A percentile compares a stretch with the other conserved stretches of the same genome.
phyloP scores from a whole-genome alignment of 352 stramenopile genomes.

The Globisporangium apiculatum region DNA sequence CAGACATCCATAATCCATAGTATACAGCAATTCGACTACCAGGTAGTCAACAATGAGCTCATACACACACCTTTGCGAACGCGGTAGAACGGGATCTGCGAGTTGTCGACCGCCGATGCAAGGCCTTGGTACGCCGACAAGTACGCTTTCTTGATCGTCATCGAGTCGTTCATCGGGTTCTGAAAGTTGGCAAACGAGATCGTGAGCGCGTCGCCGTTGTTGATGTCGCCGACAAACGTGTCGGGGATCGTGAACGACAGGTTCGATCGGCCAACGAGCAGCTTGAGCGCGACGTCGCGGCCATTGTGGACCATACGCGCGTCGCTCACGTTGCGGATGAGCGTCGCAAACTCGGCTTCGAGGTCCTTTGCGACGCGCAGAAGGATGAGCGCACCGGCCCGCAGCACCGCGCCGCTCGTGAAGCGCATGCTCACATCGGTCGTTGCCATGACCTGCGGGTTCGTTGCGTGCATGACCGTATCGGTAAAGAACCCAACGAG shows the following conservation, averaged over 20 bases:
- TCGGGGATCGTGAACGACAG: conserved; percentile 72
- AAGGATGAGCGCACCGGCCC: conserved; percentile 52
- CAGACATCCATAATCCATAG: neutral
- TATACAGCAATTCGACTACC: neutral
- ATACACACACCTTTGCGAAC: conserved; percentile 19
- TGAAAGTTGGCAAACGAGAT: conserved; percentile 58
- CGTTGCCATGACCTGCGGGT: conserved; percentile 35
- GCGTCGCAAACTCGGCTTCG: conserved; percentile 42
- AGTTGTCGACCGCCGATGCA: conserved; percentile 55
- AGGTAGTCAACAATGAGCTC: neutral
- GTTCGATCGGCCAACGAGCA: conserved; percentile 49
- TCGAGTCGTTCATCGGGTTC: conserved; percentile 55
- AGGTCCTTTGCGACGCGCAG: conserved; percentile 53
- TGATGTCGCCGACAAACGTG: conserved; percentile 43
- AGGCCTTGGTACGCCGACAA: conserved; percentile 62
- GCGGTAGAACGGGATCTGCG: conserved; percentile 34
- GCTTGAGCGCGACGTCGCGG: conserved; percentile 27
- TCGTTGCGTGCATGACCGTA: conserved; percentile 35
- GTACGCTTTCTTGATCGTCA: conserved; percentile 58
- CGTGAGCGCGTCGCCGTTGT: conserved; percentile 66
- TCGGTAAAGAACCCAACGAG: conserved; percentile 52
- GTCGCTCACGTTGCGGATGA: conserved; percentile 47
- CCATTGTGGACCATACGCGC: conserved; percentile 30
- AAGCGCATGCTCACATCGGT: conserved; percentile 57
- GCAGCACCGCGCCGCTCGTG: conserved; percentile 48